Base-by-base conservation (phyloP, 192 early-diverging fungal species). In the Backusella luteola region DNA sequence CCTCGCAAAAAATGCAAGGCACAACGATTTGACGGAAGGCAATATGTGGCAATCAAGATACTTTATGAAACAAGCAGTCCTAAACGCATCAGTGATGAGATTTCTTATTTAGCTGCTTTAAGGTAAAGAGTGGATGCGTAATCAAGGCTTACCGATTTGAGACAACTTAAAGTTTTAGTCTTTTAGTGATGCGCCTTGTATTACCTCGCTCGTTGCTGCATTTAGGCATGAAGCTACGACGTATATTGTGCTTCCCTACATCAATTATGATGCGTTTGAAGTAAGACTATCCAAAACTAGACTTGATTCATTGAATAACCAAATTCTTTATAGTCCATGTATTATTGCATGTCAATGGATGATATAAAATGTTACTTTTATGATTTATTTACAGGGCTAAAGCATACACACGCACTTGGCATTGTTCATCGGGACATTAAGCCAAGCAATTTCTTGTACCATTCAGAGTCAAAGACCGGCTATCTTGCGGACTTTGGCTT, bases 381-480 rank as follows among this genome's bases (percentile, higher is more conserved):
- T 7, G 87, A 89, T 0, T 80, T 98, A 7, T 84, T 96, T 11
- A 84, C 82, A 6, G 96, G 90, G 0, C 84, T 98, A 4, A 83
- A 84, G 34, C 85, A 91, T 67, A 81, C 95, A 7, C 97, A 99
- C 75, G 52, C 71, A n/a, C 80, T 88, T 35, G 83, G 83, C 12
- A 92, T 96, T 52, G 89, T 99, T 53, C 97, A 99, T 74, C 85
- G 97, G 34, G 97, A 99, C 75, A 88, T 99, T 69, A 99, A 99
- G 76, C 97, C 97, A 5, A 90, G 89, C 53, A 99, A 99, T 72
- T 99, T 99, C 80, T 83, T 99, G 21, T 99, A 92, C 80, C 88
- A 94, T 68, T 74, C 87, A 0, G 74, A 82, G 23, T 76, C 76
- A 11, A 85, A 87, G 34, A 93, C 88, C 0, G 97, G 97, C 6